phyloP scores from a whole-genome alignment of 2,329 filamentous ascomycete genomes.

The Paraphaeosphaeria sporulosa region DNA sequence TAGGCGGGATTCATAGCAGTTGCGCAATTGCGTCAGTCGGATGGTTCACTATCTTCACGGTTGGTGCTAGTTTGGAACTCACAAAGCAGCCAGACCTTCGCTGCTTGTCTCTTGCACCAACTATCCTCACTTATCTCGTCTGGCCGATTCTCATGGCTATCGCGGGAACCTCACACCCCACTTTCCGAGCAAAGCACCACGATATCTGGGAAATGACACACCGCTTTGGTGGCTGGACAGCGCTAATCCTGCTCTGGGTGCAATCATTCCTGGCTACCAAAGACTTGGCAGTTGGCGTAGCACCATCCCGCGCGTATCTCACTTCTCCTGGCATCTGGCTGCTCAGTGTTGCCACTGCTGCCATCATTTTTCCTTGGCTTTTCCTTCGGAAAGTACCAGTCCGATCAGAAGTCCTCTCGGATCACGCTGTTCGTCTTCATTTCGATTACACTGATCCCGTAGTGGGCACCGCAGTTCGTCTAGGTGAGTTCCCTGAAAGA shows the following conservation, averaged over 20 bases:
- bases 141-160: slow-evolving; percentile 41
- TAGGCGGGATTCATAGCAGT: slow-evolving; percentile 44
- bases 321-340: slow-evolving; percentile 68
- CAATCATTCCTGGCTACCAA: slow-evolving; percentile 37
- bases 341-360: slow-evolving; percentile 68
- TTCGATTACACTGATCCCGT: slow-evolving; percentile 45
- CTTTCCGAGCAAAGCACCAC: slow-evolving; percentile 41
- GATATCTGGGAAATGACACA: slow-evolving; percentile 47
- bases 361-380: slow-evolving; percentile 78
- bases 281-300: slow-evolving; percentile 28
- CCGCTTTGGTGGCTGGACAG: slow-evolving; percentile 49
- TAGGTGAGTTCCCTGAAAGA: slow-evolving; percentile 12
- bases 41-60: slow-evolving; percentile 57
- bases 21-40: slow-evolving; percentile 43
- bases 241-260: slow-evolving; percentile 46
- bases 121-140: slow-evolving; percentile 42
- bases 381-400: slow-evolving; percentile 74
- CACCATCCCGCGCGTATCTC: slow-evolving; percentile 33
- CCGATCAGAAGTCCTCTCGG: slow-evolving; percentile 72
- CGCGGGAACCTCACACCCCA: slow-evolving; percentile 39
- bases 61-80: slow-evolving; percentile 46
- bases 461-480: slow-evolving; percentile 42
- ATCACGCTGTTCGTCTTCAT: slow-evolving; percentile 76
- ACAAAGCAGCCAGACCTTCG: slow-evolving; percentile 28
- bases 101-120: slow-evolving; percentile 27